phyloP scores from a whole-genome alignment of 164 flowering plant species.

The Aristolochia contorta region DNA sequence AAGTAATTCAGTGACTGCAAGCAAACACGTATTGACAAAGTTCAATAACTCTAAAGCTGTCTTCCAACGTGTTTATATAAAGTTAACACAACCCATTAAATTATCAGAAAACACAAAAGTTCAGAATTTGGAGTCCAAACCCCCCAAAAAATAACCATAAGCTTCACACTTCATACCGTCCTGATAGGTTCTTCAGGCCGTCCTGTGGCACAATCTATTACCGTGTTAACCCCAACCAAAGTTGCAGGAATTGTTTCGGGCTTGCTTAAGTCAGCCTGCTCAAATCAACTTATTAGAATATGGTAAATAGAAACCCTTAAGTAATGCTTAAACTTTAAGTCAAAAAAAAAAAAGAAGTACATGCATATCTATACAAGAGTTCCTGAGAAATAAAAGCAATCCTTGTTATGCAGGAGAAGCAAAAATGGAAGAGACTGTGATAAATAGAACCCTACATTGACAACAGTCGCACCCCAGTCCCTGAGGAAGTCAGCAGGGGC shows the following conservation, averaged over 20 bases:
- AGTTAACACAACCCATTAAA: too few relatives aligned
- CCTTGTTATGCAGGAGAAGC: too few relatives aligned
- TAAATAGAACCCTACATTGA: slow-evolving; percentile 44
- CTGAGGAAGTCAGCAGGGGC: slow-evolving; percentile 99
- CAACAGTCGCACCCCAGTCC: slow-evolving; percentile 99
- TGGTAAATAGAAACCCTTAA: background rate
- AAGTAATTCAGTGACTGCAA: slow-evolving; percentile 17
- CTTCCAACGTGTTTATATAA: too few relatives aligned
- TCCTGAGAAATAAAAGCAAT: too few relatives aligned
- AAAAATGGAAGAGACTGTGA: background rate
- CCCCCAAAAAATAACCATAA: background rate
- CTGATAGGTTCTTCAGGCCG: slow-evolving; percentile 97
- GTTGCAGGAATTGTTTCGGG: slow-evolving; percentile 97
- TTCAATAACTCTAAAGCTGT: too few relatives aligned
- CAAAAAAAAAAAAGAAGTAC: too few relatives aligned
- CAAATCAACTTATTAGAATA: slow-evolving; percentile 8
- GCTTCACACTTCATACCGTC: slow-evolving; percentile 37
- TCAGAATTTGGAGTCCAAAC: background rate
- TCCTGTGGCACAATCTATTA: slow-evolving; percentile 97
- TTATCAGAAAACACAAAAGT: too few relatives aligned
- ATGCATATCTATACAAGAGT: too few relatives aligned
- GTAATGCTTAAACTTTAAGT: too few relatives aligned
- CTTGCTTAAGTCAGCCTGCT: slow-evolving; percentile 88
- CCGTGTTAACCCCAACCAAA: slow-evolving; percentile 83
- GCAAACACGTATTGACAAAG: background rate